Percentiles rank a stretch among this genome's conserved stretches.
These are phyloP conservation scores for Cryptococcus sp. DNA, from an alignment of 1,284 basidiomycete genomes.

Conservation along the genomic window DNA sequence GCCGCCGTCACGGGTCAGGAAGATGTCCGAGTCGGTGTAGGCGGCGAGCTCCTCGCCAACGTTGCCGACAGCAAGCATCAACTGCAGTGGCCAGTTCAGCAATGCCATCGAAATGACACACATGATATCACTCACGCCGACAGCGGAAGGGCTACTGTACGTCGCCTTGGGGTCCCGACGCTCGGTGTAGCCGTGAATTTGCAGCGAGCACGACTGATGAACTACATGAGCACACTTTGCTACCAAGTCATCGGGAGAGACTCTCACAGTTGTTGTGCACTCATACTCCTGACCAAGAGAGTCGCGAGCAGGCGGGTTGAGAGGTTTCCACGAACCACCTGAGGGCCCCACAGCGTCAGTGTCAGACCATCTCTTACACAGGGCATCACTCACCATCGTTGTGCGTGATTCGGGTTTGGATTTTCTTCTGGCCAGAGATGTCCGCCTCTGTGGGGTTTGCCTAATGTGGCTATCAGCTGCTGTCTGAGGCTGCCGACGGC, in stretches of 20 bases:
- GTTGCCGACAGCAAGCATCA: conserved; percentile 96
- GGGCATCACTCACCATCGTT: conserved; percentile 70
- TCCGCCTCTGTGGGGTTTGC: conserved; percentile 73
- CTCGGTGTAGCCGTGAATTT: conserved; percentile 95
- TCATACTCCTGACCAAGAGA: conserved; percentile 71
- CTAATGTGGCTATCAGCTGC: conserved; percentile 1
- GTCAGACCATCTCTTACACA: not conserved
- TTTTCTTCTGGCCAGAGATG: conserved; percentile 67
- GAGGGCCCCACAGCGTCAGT: not conserved
- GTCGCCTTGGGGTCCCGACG: conserved; percentile 84
- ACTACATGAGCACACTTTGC: not conserved
- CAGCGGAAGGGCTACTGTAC: conserved; percentile 84
- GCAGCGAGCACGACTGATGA: conserved; percentile 73
- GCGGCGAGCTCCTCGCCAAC: conserved; percentile 78
- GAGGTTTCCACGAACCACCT: conserved; percentile 82
- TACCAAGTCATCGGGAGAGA: conserved; percentile 31
- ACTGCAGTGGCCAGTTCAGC: conserved; percentile 22
- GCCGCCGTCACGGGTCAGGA: conserved; percentile 92
- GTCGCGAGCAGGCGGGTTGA: conserved; percentile 72
- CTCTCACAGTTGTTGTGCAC: conserved; percentile 65
- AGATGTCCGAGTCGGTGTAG: conserved; percentile 88
- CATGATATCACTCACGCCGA: conserved; percentile 56
- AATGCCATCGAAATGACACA: not conserved
- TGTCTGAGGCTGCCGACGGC: not conserved
- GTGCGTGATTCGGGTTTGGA: conserved; percentile 88